These are phyloP conservation scores for Tricholoma flavovirens DNA, from an alignment of 768 basidiomycete species.

Conservation along the genomic window DNA sequence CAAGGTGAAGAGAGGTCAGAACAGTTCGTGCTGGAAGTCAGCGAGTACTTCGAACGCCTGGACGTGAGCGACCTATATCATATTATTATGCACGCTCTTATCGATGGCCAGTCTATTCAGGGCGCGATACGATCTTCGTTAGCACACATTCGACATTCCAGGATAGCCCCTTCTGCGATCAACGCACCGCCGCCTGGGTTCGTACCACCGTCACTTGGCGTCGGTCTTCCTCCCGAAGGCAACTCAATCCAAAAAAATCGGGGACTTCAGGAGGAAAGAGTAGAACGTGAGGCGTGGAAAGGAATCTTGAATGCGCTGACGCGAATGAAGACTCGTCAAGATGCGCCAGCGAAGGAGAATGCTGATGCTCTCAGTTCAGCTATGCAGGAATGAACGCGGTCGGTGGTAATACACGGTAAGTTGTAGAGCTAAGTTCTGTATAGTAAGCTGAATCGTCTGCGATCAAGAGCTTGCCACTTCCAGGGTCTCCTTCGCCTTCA, in stretches of 20 bases:
- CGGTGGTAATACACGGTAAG: constrained; percentile 3
- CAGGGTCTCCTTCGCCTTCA: constrained; percentile 55
- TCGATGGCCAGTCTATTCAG: constrained; percentile 57
- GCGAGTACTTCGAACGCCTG: constrained; percentile 79
- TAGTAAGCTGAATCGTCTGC: background rate
- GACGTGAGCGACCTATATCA: constrained; percentile 43
- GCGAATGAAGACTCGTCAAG: constrained; percentile 48
- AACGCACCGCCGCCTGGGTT: constrained; percentile 70
- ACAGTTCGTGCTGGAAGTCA: constrained; percentile 79
- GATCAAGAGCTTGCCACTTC: constrained; percentile 44
- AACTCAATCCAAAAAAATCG: constrained; percentile 37
- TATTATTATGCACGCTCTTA: constrained; percentile 1
- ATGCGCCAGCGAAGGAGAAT: constrained; percentile 19
- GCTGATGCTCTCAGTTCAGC: constrained; percentile 11
- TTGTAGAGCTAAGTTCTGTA: background rate
- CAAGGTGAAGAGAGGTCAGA: constrained; percentile 81
- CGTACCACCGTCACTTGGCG: constrained; percentile 73
- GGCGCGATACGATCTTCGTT: constrained; percentile 69
- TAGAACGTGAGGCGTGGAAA: constrained; percentile 74
- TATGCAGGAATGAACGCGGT: constrained; percentile 17
- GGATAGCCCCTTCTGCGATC: constrained; percentile 85
- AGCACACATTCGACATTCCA: constrained; percentile 75
- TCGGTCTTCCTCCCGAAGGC: constrained; percentile 53
- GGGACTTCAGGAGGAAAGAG: constrained; percentile 72
- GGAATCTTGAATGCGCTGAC: constrained; percentile 64